Evolutionary conservation across 2,329 filamentous ascomycete genomes (phyloP).

Genomic region (Dactylellina cionopaga): DNA sequence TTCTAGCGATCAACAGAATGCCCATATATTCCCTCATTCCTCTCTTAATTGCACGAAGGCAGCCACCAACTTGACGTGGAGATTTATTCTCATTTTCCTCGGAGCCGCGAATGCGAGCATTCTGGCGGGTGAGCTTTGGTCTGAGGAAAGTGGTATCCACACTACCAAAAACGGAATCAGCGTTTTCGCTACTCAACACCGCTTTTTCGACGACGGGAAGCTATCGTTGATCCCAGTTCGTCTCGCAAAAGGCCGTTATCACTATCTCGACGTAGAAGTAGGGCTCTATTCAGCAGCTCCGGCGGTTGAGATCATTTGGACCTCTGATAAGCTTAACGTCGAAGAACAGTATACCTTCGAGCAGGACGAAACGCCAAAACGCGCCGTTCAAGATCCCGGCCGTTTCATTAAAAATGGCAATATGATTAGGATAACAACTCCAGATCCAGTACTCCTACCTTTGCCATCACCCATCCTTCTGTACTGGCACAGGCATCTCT

Average conservation of each 20-base stretch:
- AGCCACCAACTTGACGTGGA: slow-evolving; percentile 14
- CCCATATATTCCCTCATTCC: slow-evolving; percentile 19
- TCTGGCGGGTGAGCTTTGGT: slow-evolving; percentile 14
- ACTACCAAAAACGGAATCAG: slow-evolving; percentile 19
- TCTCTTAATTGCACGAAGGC: neutral
- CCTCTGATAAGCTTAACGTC: neutral
- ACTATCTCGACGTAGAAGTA: slow-evolving; percentile 19
- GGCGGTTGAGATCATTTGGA: neutral
- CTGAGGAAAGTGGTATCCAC: slow-evolving; percentile 8
- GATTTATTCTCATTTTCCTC: slow-evolving; percentile 22
- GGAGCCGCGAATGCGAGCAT: neutral
- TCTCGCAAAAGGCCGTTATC: neutral
- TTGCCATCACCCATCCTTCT: slow-evolving; percentile 9
- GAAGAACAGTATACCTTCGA: slow-evolving; percentile 13
- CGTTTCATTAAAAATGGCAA: slow-evolving; percentile 6
- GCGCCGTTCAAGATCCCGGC: neutral
- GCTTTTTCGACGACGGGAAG: neutral
- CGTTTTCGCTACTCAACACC: neutral
- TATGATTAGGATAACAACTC: slow-evolving; percentile 17
- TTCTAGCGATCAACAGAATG: neutral
- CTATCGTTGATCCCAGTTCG: slow-evolving; percentile 16
- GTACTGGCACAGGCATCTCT: slow-evolving; percentile 14
- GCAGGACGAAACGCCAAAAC: neutral
- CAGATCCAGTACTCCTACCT: neutral
- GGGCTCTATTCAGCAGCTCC: neutral